Evolutionary conservation across 1,139 yeast species (phyloP).

Genomic region (Barnettozyma hawaiiensis): DNA sequence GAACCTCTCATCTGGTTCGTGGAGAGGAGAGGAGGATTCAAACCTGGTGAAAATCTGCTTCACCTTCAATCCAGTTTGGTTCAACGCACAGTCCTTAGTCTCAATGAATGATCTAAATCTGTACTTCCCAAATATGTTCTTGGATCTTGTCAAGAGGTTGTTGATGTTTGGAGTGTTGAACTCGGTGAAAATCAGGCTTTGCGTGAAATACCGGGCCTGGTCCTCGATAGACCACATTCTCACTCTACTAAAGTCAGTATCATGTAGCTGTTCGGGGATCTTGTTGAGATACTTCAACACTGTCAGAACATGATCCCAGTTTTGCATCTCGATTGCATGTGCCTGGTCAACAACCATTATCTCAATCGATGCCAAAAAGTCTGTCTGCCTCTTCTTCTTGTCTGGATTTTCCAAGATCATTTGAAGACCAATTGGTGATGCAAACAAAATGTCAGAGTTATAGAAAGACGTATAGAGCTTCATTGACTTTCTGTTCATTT

Average conservation of each 20-base stretch:
- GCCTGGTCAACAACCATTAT: constrained; percentile 74
- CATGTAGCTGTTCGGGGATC: constrained; percentile 69
- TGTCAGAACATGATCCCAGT: constrained; percentile 75
- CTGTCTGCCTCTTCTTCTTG: constrained; percentile 50
- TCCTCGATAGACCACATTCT: constrained; percentile 92
- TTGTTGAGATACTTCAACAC: constrained; percentile 68
- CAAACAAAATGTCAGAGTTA: constrained; percentile 78
- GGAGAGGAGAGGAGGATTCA: constrained; percentile 48
- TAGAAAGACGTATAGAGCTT: constrained; percentile 83
- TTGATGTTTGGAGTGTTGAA: constrained; percentile 78
- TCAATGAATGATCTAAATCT: constrained; percentile 39
- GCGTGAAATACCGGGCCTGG: constrained; percentile 69
- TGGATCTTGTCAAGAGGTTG: constrained; percentile 52
- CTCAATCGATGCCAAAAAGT: constrained; percentile 86
- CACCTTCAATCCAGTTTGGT: constrained; percentile 47
- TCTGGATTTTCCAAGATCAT: constrained; percentile 59
- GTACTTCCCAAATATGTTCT: constrained; percentile 61
- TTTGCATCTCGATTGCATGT: constrained; percentile 86
- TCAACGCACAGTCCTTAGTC: constrained; percentile 37
- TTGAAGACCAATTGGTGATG: constrained; percentile 89
- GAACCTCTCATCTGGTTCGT: constrained; percentile 77
- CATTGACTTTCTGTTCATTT: constrained; percentile 81
- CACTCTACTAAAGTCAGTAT: constrained; percentile 87
- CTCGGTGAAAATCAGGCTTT: constrained; percentile 69
- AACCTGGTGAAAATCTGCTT: constrained; percentile 73